phyloP scores from a whole-genome alignment of 2,329 filamentous ascomycete genomes.

The Corynespora cassiicola region DNA sequence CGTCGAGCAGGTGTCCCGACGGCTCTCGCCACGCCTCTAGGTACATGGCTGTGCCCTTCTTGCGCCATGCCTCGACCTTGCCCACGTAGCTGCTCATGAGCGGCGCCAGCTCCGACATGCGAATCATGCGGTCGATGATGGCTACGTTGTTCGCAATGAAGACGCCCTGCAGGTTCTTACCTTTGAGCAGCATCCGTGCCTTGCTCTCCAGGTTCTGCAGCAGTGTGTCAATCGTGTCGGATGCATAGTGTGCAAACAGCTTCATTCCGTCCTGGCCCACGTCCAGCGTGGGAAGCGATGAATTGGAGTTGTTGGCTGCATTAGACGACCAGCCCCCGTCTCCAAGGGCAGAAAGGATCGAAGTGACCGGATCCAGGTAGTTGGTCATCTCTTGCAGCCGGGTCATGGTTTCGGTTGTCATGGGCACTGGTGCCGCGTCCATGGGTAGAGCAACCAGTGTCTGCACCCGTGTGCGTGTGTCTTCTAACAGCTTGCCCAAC shows the following conservation, averaged over 20 bases:
- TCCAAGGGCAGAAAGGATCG: constrained; percentile 88
- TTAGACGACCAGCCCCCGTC: constrained; percentile 81
- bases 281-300: constrained; percentile 76
- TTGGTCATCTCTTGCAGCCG: constrained; percentile 85
- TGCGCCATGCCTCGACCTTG: constrained; percentile 83
- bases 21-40: constrained; percentile 88
- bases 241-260: constrained; percentile 87
- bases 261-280: constrained; percentile 86
- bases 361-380: constrained; percentile 84
- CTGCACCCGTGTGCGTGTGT: constrained; percentile 75
- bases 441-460: constrained; percentile 72
- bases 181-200: constrained; percentile 72
- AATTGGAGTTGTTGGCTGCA: constrained; percentile 63
- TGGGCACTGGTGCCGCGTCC: constrained; percentile 78
- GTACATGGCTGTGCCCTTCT: constrained; percentile 82
- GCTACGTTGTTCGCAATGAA: constrained; percentile 90
- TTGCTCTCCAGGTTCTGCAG: constrained; percentile 78
- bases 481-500: constrained; percentile 81
- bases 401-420: constrained; percentile 85
- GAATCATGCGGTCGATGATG: constrained; percentile 84
- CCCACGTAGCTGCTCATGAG: constrained; percentile 70
- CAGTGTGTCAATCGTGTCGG: constrained; percentile 85
- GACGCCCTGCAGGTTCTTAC: constrained; percentile 79
- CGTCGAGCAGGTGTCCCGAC: constrained; percentile 82
- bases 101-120: constrained; percentile 76